Evolutionary conservation across 2,329 filamentous ascomycete species (phyloP).

Genomic region (Cladobotryum mycophilum): DNA sequence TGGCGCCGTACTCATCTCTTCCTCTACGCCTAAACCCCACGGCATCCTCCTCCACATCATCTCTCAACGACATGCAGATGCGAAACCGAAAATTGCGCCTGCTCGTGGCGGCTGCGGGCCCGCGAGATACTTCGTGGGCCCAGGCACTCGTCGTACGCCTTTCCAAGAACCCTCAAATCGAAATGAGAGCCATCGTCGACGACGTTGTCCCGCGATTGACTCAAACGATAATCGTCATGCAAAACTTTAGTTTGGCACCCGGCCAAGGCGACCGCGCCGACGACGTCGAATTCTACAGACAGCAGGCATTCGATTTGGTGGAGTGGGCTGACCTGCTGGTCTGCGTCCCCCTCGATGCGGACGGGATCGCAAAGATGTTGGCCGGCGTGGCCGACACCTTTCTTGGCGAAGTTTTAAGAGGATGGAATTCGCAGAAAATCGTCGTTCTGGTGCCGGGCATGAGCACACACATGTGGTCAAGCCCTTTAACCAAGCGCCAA

Average conservation of each 20-base stretch:
- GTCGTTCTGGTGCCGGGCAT: constrained; percentile 83
- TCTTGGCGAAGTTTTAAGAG: constrained; percentile 71
- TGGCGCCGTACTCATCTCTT: constrained; percentile 28
- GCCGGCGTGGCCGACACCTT: constrained; percentile 76
- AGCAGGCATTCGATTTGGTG: constrained; percentile 60
- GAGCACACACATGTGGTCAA: constrained; percentile 84
- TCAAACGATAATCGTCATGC: constrained; percentile 55
- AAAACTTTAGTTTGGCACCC: constrained; percentile 41
- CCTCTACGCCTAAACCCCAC: constrained; percentile 26
- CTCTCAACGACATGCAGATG: constrained; percentile 31
- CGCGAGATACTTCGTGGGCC: constrained; percentile 58
- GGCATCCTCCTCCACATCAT: constrained; percentile 28
- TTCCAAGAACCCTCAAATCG: constrained; percentile 57
- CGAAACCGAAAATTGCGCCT: constrained; percentile 48
- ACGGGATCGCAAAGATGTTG: constrained; percentile 82
- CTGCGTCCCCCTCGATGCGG: constrained; percentile 76
- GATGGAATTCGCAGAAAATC: constrained; percentile 82
- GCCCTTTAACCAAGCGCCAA: constrained; percentile 82
- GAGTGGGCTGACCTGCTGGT: constrained; percentile 86
- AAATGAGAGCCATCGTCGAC: constrained; percentile 57
- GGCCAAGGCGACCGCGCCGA: constrained; percentile 31
- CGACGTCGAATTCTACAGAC: constrained; percentile 45
- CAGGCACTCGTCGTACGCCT: constrained; percentile 60
- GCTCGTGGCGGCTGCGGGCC: constrained; percentile 60
- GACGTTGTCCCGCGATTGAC: constrained; percentile 57